Evolutionary conservation across 306 rosid genomes (phyloP).

Genomic region (Trifolium repens): DNA sequence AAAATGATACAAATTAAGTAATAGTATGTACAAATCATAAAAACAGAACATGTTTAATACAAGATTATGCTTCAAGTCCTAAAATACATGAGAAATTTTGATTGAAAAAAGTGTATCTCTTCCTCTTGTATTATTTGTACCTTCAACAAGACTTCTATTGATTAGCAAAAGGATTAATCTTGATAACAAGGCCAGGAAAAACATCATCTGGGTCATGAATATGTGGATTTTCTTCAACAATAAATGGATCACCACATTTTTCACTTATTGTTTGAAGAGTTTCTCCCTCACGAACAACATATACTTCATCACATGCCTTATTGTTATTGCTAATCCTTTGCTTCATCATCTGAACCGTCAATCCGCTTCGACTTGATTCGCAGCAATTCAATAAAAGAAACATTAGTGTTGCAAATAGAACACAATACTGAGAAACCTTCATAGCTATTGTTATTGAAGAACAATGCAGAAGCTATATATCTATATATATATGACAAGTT

Average conservation of each 20-base stretch:
- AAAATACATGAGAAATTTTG: neutral
- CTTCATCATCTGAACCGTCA: conserved; percentile 20
- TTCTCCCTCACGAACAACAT: conserved; percentile 82
- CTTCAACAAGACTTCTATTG: conserved; percentile 1
- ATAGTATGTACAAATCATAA: neutral
- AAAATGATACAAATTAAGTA: too few species aligned
- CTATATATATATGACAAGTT: conserved; percentile 1
- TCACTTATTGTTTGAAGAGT: conserved; percentile 80
- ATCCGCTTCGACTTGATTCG: conserved; percentile 44
- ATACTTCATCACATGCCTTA: conserved; percentile 72
- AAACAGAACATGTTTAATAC: neutral
- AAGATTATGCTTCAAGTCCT: neutral
- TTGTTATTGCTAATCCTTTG: conserved; percentile 26
- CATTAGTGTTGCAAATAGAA: conserved; percentile 21
- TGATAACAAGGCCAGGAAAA: conserved; percentile 82
- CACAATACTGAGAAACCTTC: conserved; percentile 34
- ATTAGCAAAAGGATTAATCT: conserved; percentile 63
- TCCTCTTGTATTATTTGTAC: neutral
- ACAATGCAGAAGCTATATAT: conserved; percentile 18
- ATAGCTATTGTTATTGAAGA: conserved; percentile 39
- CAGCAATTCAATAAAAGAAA: conserved; percentile 42
- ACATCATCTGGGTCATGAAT: conserved; percentile 83
- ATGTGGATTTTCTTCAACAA: conserved; percentile 84
- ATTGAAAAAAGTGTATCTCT: neutral
- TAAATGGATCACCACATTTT: conserved; percentile 77